Percentiles rank a stretch among this genome's conserved stretches.
These are phyloP conservation scores for Fusarium metavorans DNA, from an alignment of 2,329 filamentous ascomycete species.

Conservation along the genomic window DNA sequence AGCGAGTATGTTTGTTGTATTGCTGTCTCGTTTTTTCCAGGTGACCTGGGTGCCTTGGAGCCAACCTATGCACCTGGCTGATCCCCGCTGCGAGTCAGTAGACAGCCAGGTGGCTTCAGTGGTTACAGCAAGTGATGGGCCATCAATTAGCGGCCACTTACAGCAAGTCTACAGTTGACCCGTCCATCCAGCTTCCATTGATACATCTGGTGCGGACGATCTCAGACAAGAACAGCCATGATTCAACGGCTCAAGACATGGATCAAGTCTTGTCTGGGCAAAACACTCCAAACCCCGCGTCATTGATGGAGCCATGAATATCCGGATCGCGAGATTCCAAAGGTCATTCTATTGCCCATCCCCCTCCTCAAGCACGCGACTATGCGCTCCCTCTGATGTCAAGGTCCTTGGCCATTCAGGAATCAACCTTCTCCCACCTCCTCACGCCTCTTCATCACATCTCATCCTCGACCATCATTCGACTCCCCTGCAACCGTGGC, in stretches of 20 bases:
- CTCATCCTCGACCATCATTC: not conserved
- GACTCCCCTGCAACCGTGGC: conserved; percentile 6
- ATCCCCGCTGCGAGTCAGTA: conserved; percentile 4
- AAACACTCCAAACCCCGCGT: not conserved
- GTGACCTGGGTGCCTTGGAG: no score
- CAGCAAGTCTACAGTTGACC: not conserved
- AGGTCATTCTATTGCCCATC: conserved; percentile 6
- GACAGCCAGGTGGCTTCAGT: conserved; percentile 8
- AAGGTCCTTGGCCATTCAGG: not conserved
- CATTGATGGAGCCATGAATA: not conserved
- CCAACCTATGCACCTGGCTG: conserved; percentile 20
- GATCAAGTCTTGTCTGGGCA: not conserved
- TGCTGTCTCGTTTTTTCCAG: no score
- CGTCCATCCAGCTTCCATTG: not conserved
- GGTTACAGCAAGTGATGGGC: not conserved
- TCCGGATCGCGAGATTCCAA: not conserved
- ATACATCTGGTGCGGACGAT: not conserved
- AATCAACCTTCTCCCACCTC: not conserved
- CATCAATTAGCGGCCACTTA: not conserved
- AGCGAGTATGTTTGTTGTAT: no score
- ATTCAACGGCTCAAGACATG: conserved; percentile 5
- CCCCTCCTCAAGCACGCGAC: conserved; percentile 25
- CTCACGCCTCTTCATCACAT: not conserved
- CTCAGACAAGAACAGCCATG: not conserved
- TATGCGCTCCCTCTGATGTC: conserved; percentile 22